Conservation (phyloP, 2,329 filamentous ascomycete genomes). For the Clonostachys rhizophaga region DNA sequence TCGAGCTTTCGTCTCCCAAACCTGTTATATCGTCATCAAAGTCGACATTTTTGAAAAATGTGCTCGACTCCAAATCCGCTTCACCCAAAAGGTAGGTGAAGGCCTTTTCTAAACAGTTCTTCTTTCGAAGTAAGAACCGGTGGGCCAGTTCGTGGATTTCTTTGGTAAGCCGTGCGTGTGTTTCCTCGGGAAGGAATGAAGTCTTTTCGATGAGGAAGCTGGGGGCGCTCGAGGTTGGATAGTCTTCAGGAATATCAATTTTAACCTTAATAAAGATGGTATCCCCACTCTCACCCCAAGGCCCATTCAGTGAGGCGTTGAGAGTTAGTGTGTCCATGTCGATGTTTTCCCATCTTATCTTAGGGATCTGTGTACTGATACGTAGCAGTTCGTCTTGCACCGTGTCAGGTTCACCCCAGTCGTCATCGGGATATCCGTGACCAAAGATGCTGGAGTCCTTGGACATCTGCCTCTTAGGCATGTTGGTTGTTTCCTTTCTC, state of each 20-base stretch:
- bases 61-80: conserved; percentile 54
- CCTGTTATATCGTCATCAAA: conserved; percentile 41
- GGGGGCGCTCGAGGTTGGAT: conserved; percentile 53
- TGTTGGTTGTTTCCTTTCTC: conserved; percentile 33
- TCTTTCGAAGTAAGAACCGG: conserved; percentile 49
- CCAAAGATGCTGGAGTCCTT: conserved; percentile 48
- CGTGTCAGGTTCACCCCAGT: conserved; percentile 58
- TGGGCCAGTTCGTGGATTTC: conserved; percentile 53
- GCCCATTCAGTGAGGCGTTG: conserved; percentile 58
- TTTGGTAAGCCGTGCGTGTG: conserved; percentile 42
- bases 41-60: conserved; percentile 61
- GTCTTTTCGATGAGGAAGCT: conserved; percentile 58
- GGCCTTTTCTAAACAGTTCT: conserved; percentile 58
- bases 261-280: conserved; percentile 59
- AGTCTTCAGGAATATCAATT: conserved; percentile 53
- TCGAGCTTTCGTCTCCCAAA: conserved; percentile 73
- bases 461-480: conserved; percentile 37
- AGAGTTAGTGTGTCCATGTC: conserved; percentile 57
- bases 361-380: conserved; percentile 56
- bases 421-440: conserved; percentile 44
- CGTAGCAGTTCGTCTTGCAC: conserved; percentile 62
- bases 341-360: conserved; percentile 60
- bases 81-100: conserved; percentile 62
- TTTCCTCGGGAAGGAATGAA: conserved; percentile 54
- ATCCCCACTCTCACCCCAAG: conserved; percentile 54